Conservation (phyloP, 345 rosid species). For the Conringia planisiliqua region DNA sequence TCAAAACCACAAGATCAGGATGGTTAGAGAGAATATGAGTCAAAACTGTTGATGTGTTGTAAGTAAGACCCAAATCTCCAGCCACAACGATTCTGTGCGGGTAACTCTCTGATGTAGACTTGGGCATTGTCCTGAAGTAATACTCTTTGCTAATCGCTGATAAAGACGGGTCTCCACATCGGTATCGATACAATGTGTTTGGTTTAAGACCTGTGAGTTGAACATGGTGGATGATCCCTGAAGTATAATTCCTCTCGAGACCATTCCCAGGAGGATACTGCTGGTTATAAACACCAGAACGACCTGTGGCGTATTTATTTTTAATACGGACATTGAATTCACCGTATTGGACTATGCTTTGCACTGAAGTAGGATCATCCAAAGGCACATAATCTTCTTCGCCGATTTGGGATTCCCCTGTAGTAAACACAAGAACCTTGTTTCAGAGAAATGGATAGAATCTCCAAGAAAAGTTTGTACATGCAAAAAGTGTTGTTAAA, state of each 20-base stretch:
- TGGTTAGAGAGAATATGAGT: slow-evolving; percentile 57
- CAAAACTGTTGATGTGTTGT: slow-evolving; percentile 65
- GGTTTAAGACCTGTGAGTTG: slow-evolving; percentile 65
- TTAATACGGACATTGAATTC: slow-evolving; percentile 24
- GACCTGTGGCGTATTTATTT: slow-evolving; percentile 41
- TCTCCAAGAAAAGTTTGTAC: not conserved
- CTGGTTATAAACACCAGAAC: slow-evolving; percentile 62
- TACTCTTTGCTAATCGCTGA: slow-evolving; percentile 51
- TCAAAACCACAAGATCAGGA: slow-evolving; percentile 76
- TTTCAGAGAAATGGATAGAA: not conserved
- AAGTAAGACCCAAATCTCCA: slow-evolving; percentile 86
- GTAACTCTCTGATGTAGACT: slow-evolving; percentile 44
- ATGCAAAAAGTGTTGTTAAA: not conserved
- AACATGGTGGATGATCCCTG: slow-evolving; percentile 87
- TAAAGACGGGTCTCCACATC: slow-evolving; percentile 69
- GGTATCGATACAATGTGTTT: slow-evolving; percentile 51
- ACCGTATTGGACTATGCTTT: slow-evolving; percentile 63
- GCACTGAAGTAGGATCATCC: slow-evolving; percentile 51
- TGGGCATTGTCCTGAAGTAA: slow-evolving; percentile 76
- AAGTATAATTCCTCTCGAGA: slow-evolving; percentile 62
- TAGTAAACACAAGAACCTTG: not conserved
- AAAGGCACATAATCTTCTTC: slow-evolving; percentile 41
- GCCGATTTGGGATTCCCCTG: slow-evolving; percentile 63
- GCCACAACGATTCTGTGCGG: slow-evolving; percentile 68
- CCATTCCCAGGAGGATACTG: slow-evolving; percentile 51